Conservation (phyloP, 495 filamentous ascomycete species). For the Astrothelium subdiscretum region DNA sequence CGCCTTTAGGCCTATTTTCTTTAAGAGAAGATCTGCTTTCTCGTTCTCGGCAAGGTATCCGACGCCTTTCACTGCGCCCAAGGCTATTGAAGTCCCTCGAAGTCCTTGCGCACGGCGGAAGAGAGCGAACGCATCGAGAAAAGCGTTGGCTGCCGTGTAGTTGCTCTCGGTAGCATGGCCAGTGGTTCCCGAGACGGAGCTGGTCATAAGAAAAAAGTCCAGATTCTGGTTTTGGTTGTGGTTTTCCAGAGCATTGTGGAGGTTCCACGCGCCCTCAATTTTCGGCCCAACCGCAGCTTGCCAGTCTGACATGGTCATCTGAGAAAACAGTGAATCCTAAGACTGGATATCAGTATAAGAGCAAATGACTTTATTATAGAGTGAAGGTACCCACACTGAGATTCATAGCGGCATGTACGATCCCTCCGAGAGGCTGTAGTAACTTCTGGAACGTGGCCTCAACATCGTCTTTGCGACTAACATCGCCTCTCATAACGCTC, state of each 20-base stretch:
- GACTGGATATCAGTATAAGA: background rate
- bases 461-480: background rate
- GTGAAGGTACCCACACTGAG: background rate
- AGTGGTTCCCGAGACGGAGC: slow-evolving; percentile 7
- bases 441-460: background rate
- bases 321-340: background rate
- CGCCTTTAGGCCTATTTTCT: too few relatives aligned
- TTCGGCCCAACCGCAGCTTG: background rate
- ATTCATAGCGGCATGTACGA: slow-evolving; percentile 5
- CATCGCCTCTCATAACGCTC: background rate
- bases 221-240: background rate
- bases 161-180: slow-evolving; percentile 6
- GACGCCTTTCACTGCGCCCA: slow-evolving; percentile 2
- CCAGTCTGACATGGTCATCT: background rate
- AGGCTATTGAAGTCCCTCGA: background rate
- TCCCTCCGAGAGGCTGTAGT: background rate
- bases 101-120: slow-evolving; percentile 5
- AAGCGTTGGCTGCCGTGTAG: slow-evolving; percentile 9
- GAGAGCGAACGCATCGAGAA: slow-evolving; percentile 5
- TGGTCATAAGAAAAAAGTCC: slow-evolving; percentile 11
- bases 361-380: background rate
- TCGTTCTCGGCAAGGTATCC: slow-evolving; percentile 4
- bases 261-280: slow-evolving; percentile 6
- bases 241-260: slow-evolving; percentile 4
- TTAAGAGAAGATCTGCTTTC: too few relatives aligned